These are phyloP conservation scores for Leccinum brunneo-olivaceum DNA, from an alignment of 1,284 basidiomycete species.

Conservation along the genomic window DNA sequence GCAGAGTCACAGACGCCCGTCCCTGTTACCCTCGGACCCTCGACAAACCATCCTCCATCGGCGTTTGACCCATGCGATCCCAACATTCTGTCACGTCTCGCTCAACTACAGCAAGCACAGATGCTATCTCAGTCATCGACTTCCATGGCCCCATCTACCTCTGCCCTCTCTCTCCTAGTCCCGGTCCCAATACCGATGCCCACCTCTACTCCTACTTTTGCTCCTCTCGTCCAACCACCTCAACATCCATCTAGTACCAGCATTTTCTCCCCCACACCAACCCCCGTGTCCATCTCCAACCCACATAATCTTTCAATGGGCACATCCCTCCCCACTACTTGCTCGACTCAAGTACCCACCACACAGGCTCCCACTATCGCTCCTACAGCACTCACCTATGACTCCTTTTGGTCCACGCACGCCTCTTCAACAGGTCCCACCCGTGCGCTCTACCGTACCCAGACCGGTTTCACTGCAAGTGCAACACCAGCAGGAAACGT, in stretches of 20 bases:
- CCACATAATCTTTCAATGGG: too few relatives aligned
- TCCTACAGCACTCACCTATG: slow-evolving; percentile 44
- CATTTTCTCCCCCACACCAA: too few relatives aligned
- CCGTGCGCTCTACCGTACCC: slow-evolving; percentile 29
- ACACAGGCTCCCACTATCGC: slow-evolving; percentile 13
- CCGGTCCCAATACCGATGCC: not conserved
- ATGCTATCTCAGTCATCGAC: slow-evolving; percentile 6
- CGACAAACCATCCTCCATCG: slow-evolving; percentile 1
- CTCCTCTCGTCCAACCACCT: too few relatives aligned
- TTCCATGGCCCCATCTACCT: slow-evolving; percentile 2
- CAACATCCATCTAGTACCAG: too few relatives aligned
- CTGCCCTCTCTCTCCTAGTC: not conserved
- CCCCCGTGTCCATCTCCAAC: too few relatives aligned
- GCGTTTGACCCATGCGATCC: slow-evolving; percentile 23
- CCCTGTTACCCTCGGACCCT: not conserved
- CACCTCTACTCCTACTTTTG: not conserved
- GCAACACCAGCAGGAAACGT: slow-evolving; percentile 24
- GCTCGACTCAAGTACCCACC: slow-evolving; percentile 1
- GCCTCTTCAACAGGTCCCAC: slow-evolving; percentile 27
- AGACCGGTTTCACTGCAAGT: slow-evolving; percentile 25
- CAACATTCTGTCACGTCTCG: slow-evolving; percentile 18
- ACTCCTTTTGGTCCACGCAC: slow-evolving; percentile 61
- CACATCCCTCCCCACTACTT: not conserved
- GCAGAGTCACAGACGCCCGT: slow-evolving; percentile 3
- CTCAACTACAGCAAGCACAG: slow-evolving; percentile 20